Conservation (phyloP, 2,329 filamentous ascomycete species). For the Cordyceps cicadae region DNA sequence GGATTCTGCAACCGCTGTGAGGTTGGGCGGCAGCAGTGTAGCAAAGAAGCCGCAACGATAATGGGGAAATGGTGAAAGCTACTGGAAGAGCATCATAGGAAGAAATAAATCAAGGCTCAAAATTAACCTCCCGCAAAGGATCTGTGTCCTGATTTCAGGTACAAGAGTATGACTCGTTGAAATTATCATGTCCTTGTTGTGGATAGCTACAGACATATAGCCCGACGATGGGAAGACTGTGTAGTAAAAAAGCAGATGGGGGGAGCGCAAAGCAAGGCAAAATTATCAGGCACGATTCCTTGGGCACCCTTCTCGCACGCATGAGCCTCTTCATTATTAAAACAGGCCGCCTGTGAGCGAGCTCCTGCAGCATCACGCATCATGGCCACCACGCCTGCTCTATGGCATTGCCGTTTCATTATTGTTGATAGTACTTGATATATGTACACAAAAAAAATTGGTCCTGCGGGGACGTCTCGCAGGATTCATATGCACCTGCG, state of each 20-base stretch:
- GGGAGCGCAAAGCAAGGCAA: background rate
- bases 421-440: background rate
- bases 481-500: background rate
- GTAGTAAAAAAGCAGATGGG: background rate
- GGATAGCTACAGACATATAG: background rate
- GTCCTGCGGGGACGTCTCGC: background rate
- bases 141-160: too few species aligned
- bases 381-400: background rate
- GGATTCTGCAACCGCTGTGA: background rate
- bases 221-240: background rate
- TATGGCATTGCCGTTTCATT: background rate
- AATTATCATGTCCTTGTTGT: background rate
- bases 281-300: background rate
- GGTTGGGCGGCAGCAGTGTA: background rate
- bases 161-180: too few species aligned
- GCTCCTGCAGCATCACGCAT: background rate
- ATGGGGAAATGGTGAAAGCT: too few species aligned
- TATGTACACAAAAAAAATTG: background rate
- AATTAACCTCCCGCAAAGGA: too few species aligned
- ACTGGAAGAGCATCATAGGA: background rate
- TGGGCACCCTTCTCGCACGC: background rate
- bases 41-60: background rate
- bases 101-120: background rate
- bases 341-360: background rate
- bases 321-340: background rate